Evolutionary conservation across 2,329 filamentous ascomycete genomes (phyloP), one percentile per base, ranked within the genome.

Genomic region (Elsinoe australis): DNA sequence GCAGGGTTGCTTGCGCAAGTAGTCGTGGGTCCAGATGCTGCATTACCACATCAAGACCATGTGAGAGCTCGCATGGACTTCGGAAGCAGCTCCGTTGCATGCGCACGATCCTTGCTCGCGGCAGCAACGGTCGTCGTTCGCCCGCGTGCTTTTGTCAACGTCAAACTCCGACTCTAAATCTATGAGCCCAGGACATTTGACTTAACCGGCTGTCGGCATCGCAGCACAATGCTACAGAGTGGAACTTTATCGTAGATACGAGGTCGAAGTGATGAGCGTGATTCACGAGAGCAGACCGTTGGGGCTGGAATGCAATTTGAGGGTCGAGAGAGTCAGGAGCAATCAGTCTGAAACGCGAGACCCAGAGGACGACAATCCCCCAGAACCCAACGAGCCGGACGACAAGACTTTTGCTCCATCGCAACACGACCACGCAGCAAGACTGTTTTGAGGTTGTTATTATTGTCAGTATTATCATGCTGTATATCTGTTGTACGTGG

Each of bases 271-370:
- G n/a, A n/a, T n/a, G n/a, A n/a, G n/a, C n/a, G n/a, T n/a, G n/a
- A n/a, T n/a, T n/a, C n/a, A n/a, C n/a, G n/a, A n/a, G n/a, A n/a
- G n/a, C n/a, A n/a, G n/a, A n/a, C n/a, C n/a, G n/a, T 44, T 44
- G 39, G 39, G 39, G 28, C 17, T 44, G n/a, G 15, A 18, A 15
- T 19, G 39, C 24, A 44, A 29, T 31, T 29, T 44, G 24, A 44
- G 39, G 39, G 39, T 24, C 28, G n/a, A 9, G 24, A 44, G 39
- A 44, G 39, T 44, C 39, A 44, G 39, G 39, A 44, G 39, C 39
- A 32, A 29, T 29, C 28, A 31, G 21, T 15, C 24, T 44, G 39
- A 44, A 44, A 44, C 39, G 17, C 21, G 26, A 21, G 26, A 44
- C 6, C 39, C 39, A 44, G 28, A 44, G 28, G 39, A 28, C 39